Base-by-base conservation (phyloP, 2,329 filamentous ascomycete species). In the Colletotrichum ledebouriae region DNA sequence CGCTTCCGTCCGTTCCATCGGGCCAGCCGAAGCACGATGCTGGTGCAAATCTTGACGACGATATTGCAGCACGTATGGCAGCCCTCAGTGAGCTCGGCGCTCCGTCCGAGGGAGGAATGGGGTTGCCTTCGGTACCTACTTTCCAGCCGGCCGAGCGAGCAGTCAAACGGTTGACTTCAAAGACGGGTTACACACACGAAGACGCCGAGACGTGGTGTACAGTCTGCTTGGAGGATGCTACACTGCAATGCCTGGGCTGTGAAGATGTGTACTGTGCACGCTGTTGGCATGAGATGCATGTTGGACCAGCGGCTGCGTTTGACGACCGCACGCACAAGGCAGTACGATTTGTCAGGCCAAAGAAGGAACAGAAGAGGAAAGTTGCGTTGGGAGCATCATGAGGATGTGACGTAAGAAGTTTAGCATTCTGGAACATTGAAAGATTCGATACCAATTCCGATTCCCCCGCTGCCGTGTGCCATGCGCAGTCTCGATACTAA, bases 231-330 rank as follows among this genome's bases (percentile, higher is more conserved):
- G 92, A 94, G 67, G 92, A 96, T 74, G 93, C 91, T 0, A 89
- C 88, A 3, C 80, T 96, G 33, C 85, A 85, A 65, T 97, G 94
- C 75, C 75, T 89, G 0, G 92, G 90, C 3, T 97, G 94, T 73
- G 88, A 89, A 41, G 89, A 94, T 71, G 82, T 93, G 46, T 97
- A 95, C 76, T 97, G 94, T 76, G 83, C 85, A 22, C 82, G 86
- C 15, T 97, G 94, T 81, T 97, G 93, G 93, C 86, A 85, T 67
- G 93, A 95, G 75, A 93, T 94, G 77, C 94, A 97, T 74, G 81
- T 88, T 39, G 90, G 92, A 0, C 88, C 89, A 1, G 83, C 84
- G 50, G 92, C 91, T 0, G 89, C 88, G 1, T 90, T 87, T 55
- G 92, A 94, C 67, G 92, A 94, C 77, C 83, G 86, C 66, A 85